phyloP scores from a whole-genome alignment of 345 rosid genomes.

The Reutealis trisperma region DNA sequence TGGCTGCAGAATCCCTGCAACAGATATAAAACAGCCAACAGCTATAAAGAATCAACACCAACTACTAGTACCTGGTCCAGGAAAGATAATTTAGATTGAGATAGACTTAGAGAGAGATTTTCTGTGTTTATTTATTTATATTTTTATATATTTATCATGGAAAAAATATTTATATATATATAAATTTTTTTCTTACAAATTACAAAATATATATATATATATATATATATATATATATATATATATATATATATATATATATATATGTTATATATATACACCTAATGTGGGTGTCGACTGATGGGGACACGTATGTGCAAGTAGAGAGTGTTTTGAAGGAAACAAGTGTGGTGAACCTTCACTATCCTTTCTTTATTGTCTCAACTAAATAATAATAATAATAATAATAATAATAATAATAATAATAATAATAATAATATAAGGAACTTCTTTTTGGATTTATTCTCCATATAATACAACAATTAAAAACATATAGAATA shows the following conservation, averaged over 20 bases:
- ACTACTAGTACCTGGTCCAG: constrained; percentile 43
- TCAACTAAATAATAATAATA: neutral
- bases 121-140: no score
- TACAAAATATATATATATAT: no score
- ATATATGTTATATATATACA: no score
- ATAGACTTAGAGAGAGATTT: no score
- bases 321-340: neutral
- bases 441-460: constrained; percentile 21
- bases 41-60: constrained; percentile 52
- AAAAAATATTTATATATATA: no score
- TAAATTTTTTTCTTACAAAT: no score
- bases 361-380: constrained; percentile 1
- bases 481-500: neutral
- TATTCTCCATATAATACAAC: constrained; percentile 13
- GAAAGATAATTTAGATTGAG: constrained; percentile 22
- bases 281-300: constrained; percentile 22
- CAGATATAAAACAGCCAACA: constrained; percentile 49
- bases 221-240: no score
- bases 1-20: constrained; percentile 30
- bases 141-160: no score
- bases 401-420: neutral
- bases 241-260: no score
- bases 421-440: neutral
- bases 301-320: constrained; percentile 26
- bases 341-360: constrained; percentile 18